Evolutionary conservation across 192 early-diverging fungal species (phyloP), one percentile per base, ranked within the genome.

Genomic region (Linnemannia exigua): DNA sequence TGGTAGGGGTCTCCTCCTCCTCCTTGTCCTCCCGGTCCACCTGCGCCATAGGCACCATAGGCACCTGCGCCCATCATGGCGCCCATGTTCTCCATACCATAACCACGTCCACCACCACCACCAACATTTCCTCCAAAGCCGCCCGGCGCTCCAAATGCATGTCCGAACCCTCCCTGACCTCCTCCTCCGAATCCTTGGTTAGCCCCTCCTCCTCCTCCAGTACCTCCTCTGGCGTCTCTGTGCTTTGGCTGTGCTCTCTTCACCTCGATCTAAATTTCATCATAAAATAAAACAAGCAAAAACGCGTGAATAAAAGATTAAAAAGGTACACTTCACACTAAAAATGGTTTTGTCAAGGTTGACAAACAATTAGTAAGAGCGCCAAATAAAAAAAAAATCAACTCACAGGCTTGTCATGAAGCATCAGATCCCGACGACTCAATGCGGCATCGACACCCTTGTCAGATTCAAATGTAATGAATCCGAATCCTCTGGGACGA

Each of bases 401-500:
- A 37, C 80, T 87, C 90, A 95, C 95, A 66, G 85, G 77, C 82
- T 96, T 97, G 51, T 93, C 95, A 67, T 95, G 91, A 44, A 97
- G 88, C 31, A 82, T 87, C 51, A 97, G 88, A 37, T 95, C 93
- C n/a, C 90, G 88, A 80, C 92, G 86, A 54, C 89, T 89, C 58
- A 97, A 88, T 15, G 95, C 96, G 37, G 91, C 92, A 22, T 98
- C 97, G 28, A 97, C 95, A 19, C 92, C 93, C 46, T 91, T 77
- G 44, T 93, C 90, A 47, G 91, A 91, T 54, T 95, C 95, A 89
- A 98, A 98, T 0, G 96, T 97, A 67, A 98, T 95, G 90, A 98
- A 98, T 16, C 97, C 97, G 90, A 98, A 98, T 11, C 97, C 97
- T 52, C 97, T 95, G 25, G 96, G 94, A 67, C 95, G 92, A n/a